Conservation (phyloP, 2,329 filamentous ascomycete genomes). For the Sphaerulina populicola region DNA sequence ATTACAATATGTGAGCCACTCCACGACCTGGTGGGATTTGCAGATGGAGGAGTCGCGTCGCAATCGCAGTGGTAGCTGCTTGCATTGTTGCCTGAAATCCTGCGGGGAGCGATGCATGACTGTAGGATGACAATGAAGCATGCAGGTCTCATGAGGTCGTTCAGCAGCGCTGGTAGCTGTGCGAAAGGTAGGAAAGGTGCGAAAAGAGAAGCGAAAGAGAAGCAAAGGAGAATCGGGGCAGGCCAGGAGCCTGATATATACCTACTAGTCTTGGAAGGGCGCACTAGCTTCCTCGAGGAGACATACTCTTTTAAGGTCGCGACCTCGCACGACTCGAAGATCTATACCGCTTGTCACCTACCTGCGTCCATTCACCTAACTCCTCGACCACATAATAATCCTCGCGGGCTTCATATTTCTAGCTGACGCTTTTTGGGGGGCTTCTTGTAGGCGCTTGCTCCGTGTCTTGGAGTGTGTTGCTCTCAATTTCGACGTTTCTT, state of each 20-base stretch:
- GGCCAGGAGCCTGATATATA: background rate
- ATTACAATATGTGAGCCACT: conserved; percentile 10
- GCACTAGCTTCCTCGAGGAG: too few species aligned
- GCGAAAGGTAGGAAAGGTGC: background rate
- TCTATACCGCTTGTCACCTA: too few species aligned
- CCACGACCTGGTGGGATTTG: conserved; percentile 7
- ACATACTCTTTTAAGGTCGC: too few species aligned
- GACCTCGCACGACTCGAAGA: too few species aligned
- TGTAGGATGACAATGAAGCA: background rate
- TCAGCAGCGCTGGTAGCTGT: background rate
- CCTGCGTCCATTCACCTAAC: too few species aligned
- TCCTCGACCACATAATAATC: too few species aligned
- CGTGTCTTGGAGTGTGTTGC: too few species aligned
- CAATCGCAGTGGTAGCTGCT: background rate
- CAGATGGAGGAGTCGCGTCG: background rate
- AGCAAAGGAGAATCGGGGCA: background rate
- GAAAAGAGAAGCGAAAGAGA: background rate
- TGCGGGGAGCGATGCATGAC: background rate
- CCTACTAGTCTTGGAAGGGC: too few species aligned
- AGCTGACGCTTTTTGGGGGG: too few species aligned
- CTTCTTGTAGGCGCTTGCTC: too few species aligned
- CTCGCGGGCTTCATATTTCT: too few species aligned
- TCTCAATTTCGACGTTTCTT: too few species aligned
- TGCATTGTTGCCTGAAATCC: background rate
- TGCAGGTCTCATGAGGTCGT: background rate